These are phyloP conservation scores for Botrytis pseudocinerea DNA, from an alignment of 2,329 filamentous ascomycete species.

Conservation along the genomic window DNA sequence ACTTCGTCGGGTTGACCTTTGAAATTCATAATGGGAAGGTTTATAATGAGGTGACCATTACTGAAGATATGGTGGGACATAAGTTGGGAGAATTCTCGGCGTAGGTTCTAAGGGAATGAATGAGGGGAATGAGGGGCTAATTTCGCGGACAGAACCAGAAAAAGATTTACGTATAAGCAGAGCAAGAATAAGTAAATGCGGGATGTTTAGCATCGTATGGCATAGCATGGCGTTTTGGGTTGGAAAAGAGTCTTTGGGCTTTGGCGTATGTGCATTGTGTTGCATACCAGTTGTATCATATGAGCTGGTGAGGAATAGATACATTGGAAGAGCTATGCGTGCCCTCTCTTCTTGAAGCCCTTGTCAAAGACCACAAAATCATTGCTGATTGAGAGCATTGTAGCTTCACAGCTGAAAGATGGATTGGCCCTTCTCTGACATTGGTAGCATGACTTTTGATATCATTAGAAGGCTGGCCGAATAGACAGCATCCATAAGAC, in stretches of 20 bases:
- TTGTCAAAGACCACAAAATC: neutral
- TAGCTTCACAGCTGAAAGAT: neutral
- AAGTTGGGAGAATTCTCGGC: slow-evolving; percentile 73
- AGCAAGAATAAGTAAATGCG: slow-evolving; percentile 61
- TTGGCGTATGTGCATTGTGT: slow-evolving; percentile 7
- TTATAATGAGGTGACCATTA: slow-evolving; percentile 68
- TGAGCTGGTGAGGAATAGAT: neutral
- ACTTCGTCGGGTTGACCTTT: slow-evolving; percentile 70
- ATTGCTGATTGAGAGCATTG: neutral
- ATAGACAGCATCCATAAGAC: neutral
- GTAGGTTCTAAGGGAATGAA: slow-evolving; percentile 48
- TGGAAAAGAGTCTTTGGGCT: neutral
- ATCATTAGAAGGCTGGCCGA: neutral
- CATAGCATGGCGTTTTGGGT: slow-evolving; percentile 27
- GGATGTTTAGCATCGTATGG: neutral
- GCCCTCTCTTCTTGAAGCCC: neutral
- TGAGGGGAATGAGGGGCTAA: slow-evolving; percentile 9
- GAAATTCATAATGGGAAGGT: slow-evolving; percentile 72
- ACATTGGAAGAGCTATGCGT: neutral
- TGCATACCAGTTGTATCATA: slow-evolving; percentile 7
- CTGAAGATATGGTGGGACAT: slow-evolving; percentile 76
- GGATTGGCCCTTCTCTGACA: neutral
- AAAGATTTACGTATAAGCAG: slow-evolving; percentile 67
- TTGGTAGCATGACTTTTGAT: neutral
- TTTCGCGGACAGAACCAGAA: slow-evolving; percentile 56